Conservation (phyloP, 495 filamentous ascomycete species). For the Penicillium subrubescens region DNA sequence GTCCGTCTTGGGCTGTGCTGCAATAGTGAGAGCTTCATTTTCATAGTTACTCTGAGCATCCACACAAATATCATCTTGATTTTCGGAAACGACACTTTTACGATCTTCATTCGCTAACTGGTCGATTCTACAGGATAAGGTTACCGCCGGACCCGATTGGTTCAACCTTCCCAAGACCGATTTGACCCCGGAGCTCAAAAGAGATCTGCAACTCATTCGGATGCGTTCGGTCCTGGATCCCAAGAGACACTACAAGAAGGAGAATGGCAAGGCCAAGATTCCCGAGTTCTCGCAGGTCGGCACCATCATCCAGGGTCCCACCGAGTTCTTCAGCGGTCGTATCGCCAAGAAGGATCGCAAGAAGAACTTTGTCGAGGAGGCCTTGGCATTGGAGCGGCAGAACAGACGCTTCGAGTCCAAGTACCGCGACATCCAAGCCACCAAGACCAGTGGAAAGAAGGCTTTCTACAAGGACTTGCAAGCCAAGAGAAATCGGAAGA, state of each 20-base stretch:
- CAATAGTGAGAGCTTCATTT: constrained; percentile 71
- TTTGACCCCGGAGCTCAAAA: constrained; percentile 79
- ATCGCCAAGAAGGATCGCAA: constrained; percentile 86
- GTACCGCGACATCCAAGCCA: constrained; percentile 66
- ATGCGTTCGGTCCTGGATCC: constrained; percentile 89
- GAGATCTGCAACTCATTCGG: constrained; percentile 81
- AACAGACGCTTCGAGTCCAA: constrained; percentile 67
- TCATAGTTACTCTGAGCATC: constrained; percentile 99
- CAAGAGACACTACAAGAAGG: constrained; percentile 90
- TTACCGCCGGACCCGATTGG: constrained; percentile 69
- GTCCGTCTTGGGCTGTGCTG: constrained; percentile 78
- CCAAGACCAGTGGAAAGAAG: constrained; percentile 73
- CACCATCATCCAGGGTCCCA: constrained; percentile 84
- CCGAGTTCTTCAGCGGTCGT: constrained; percentile 79
- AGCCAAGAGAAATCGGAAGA: constrained; percentile 53
- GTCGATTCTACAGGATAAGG: constrained; percentile 50
- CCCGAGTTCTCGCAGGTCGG: constrained; percentile 89
- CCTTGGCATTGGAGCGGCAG: constrained; percentile 64
- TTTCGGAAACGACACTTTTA: constrained; percentile 8
- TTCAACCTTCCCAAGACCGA: constrained; percentile 83
- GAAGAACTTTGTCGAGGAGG: constrained; percentile 86
- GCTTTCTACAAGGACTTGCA: constrained; percentile 68
- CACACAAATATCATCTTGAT: constrained; percentile 5
- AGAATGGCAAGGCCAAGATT: constrained; percentile 60
- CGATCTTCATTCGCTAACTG: constrained; percentile 30